phyloP scores from a whole-genome alignment of 2,329 filamentous ascomycete genomes.

The Colletotrichum somersetense region DNA sequence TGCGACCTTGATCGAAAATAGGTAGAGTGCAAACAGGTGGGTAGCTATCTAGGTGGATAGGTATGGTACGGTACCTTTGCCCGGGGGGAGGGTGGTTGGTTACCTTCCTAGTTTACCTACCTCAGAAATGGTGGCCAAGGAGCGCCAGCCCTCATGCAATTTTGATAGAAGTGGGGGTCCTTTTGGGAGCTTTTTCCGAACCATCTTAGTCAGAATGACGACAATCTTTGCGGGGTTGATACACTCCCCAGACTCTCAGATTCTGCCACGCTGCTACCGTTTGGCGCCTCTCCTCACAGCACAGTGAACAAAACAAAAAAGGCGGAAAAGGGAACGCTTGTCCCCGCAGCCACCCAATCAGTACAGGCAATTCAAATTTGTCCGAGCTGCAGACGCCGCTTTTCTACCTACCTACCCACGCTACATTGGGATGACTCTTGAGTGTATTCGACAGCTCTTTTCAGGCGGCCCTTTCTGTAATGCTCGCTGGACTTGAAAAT shows the following conservation, averaged over 20 bases:
- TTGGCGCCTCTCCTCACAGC: background rate
- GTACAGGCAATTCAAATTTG: conserved; percentile 3
- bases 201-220: conserved; percentile 40
- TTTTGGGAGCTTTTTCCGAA: conserved; percentile 18
- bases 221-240: conserved; percentile 40
- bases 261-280: background rate
- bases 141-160: conserved; percentile 33
- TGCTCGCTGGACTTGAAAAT: conserved; percentile 1
- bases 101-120: background rate
- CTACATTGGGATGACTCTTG: background rate
- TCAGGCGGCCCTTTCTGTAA: background rate
- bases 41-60: background rate
- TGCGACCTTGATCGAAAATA: conserved; percentile 21
- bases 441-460: background rate
- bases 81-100: background rate
- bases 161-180: conserved; percentile 35
- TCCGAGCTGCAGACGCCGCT: conserved; percentile 9
- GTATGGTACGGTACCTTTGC: conserved; percentile 13
- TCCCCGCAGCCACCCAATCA: conserved; percentile 13
- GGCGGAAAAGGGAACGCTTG: conserved; percentile 8
- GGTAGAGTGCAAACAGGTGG: conserved; percentile 3
- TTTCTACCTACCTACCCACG: background rate
- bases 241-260: conserved; percentile 27
- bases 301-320: too few relatives aligned
- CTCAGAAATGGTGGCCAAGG: conserved; percentile 29